Evolutionary conservation across 2,329 filamentous ascomycete species (phyloP), one percentile per base, ranked within the genome.

Genomic region (Alternaria triticina): DNA sequence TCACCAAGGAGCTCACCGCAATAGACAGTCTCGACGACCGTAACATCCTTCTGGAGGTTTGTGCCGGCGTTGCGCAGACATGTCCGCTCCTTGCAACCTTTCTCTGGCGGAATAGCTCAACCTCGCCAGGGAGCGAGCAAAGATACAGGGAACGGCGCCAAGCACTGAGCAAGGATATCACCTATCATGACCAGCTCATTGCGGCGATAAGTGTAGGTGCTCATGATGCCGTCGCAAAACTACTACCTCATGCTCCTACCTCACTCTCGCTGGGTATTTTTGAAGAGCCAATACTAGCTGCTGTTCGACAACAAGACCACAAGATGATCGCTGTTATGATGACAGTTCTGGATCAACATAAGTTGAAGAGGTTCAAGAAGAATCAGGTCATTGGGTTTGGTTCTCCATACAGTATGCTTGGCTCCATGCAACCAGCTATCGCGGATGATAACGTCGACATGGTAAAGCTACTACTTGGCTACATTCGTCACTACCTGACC

Each of bases 381-480:
- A 7, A 1, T 22, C 2, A 51, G 17, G 17, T 51, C 5, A 12
- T 33, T 1, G 2, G 3, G 0, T 2, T 0, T 1, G 11, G 15
- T 10, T 51, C 47, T 33, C 13, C 12, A 51, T 51, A 33, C 47
- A 10, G 17, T 13, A 10, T 33, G 9, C 22, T 15, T 9, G 12
- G 4, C 20, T 5, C 44, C 13, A 46, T 46, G 23, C 4, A 9
- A 3, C 22, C 4, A 23, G 44, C 22, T 13, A 46, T 46, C 22
- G 3, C 2, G 0, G 9, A 22, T 15, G 44, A 25, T 2, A 5
- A 6, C 23, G 7, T 23, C 12, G 22, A 25, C 7, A 46, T 46
- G 23, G 12, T 46, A 9, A 23, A 46, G 4, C 12, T 46, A 3
- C 27, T 51, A 3, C 47, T 51, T 51, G 17, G 12, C 20, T 22